phyloP scores from a whole-genome alignment of 78 protist species.

The Trichosphaerium sp. region DNA sequence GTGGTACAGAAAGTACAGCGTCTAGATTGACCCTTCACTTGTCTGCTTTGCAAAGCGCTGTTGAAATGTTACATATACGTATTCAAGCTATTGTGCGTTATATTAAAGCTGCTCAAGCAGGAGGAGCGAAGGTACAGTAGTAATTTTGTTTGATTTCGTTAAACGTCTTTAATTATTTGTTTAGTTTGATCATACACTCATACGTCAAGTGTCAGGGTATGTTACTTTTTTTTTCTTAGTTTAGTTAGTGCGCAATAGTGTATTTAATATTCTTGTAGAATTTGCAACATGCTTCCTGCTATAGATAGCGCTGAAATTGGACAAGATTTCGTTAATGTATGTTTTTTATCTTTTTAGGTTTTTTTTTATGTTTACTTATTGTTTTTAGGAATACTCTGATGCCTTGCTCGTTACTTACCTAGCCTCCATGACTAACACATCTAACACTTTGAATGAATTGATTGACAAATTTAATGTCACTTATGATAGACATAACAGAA shows the following conservation, averaged over 20 bases:
- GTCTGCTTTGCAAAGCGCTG: conserved; percentile 37
- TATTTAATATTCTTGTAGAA: too few relatives aligned
- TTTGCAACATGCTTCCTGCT: conserved; percentile 57
- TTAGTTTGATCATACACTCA: too few relatives aligned
- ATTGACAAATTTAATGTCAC: conserved; percentile 59
- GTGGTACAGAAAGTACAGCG: not conserved
- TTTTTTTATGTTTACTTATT: not conserved
- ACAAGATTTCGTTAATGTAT: not conserved
- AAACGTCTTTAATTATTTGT: too few relatives aligned
- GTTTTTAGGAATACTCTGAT: conserved; percentile 56
- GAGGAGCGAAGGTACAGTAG: too few relatives aligned
- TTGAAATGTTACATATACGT: conserved; percentile 51
- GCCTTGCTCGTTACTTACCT: conserved; percentile 62
- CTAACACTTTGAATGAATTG: conserved; percentile 50
- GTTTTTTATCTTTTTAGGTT: not conserved
- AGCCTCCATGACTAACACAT: conserved; percentile 57
- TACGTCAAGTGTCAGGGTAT: too few relatives aligned
- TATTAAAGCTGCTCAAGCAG: conserved; percentile 25
- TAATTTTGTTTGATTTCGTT: too few relatives aligned
- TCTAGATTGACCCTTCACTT: conserved; percentile 27
- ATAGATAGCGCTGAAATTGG: conserved; percentile 6
- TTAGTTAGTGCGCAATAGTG: too few relatives aligned
- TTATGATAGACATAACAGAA: conserved; percentile 43
- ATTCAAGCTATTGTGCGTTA: conserved; percentile 20
- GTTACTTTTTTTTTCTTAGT: too few relatives aligned